Base-by-base conservation (phyloP, 306 rosid genomes). In the Cicer cuneatum region DNA sequence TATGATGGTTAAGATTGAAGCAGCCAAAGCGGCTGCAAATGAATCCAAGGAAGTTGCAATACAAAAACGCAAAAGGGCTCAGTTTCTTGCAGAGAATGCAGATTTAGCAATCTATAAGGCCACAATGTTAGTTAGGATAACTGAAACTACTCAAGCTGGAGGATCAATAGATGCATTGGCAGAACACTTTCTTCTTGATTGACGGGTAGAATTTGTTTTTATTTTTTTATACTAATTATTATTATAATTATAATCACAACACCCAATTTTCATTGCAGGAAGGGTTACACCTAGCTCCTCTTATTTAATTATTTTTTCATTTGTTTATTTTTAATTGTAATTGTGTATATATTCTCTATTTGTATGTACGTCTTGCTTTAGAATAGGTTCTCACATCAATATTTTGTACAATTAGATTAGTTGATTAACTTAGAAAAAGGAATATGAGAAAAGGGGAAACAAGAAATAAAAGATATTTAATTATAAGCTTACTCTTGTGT, bases 91-190 rank as follows among this genome's bases (percentile, higher is more conserved):
- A 83, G 80, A 79, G 58, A 91, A 84, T 19, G 98, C 97, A 54
- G 97, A 93, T 79, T 66, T 88, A 71, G 88, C 90, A 0, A 52
- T 87, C 11, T 89, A 81, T 74, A 93, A 83, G 81, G 96, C 97
- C 16, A 58, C 73, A 14, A 71, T 78, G 86, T 85, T 89, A 0
- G 39, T 87, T 3, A 87, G 83, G 69, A 82, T 88, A 38, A 90
- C 92, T 1, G 92, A 89, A 80, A 90, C 89, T 21, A 87, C 90
- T 29, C 70, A 38, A 47, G 85, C 78, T 18, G 73, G 84, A 0
- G 86, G 68, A 49, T 78, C 89, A 24, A 51, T 80, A 0, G 80
- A 83, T 1, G 86, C 64, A 6, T 60, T 81, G 8, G 88, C 88
- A 2, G 72, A 56, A 46, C 60, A 60, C 56, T 89, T 90, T 64